Evolutionary conservation across 192 early-diverging fungal species (phyloP).

Genomic region (Backusella luteola): DNA sequence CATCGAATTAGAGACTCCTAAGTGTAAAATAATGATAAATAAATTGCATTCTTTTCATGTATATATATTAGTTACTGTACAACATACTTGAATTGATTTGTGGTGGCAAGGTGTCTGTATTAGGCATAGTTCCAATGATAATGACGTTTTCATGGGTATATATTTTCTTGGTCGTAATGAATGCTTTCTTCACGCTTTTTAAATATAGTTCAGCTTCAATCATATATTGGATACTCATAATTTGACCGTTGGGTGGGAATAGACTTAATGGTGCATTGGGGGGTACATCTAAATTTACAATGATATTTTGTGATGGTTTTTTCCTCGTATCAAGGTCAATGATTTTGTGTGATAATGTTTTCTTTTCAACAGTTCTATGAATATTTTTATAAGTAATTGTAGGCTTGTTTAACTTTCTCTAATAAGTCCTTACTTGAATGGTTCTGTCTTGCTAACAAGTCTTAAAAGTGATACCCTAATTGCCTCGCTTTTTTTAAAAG

Average conservation of each 20-base stretch:
- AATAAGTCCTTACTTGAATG: background rate
- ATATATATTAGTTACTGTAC: background rate
- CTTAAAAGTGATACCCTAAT: background rate
- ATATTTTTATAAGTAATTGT: background rate
- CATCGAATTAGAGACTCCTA: background rate
- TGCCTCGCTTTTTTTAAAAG: background rate
- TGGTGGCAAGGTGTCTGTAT: background rate
- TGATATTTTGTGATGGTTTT: background rate
- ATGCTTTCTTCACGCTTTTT: background rate
- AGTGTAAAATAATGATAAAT: background rate
- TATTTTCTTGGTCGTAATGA: background rate
- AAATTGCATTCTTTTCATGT: background rate
- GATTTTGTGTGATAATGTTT: background rate
- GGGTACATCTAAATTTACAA: background rate
- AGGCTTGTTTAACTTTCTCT: background rate
- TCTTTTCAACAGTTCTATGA: background rate
- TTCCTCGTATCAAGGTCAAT: background rate
- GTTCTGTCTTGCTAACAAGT: background rate
- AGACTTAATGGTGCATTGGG: background rate
- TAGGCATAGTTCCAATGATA: background rate
- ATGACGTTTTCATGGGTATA: slow-evolving; percentile 9
- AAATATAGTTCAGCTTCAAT: slow-evolving; percentile 1
- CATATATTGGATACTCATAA: background rate
- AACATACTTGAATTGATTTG: background rate
- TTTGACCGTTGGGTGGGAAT: background rate